Percentiles rank a stretch among this genome's conserved stretches.
Evolutionary conservation across 23 red algal genomes (phyloP).

Genomic region (Gracilariopsis chorda): DNA sequence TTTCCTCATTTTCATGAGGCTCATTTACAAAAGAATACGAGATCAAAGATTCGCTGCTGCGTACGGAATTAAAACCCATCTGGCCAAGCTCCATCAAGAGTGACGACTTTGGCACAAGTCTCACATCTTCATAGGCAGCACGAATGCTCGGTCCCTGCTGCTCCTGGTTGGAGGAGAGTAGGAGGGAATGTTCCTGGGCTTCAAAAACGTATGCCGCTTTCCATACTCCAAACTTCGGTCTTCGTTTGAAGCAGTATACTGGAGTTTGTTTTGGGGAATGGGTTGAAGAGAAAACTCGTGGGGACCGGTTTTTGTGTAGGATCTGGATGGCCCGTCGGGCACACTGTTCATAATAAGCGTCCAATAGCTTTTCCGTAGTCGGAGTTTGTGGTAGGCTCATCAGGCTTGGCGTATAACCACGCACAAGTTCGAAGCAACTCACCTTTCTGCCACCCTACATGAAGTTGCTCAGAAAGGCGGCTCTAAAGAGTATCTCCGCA

Average conservation of each 20-base stretch:
- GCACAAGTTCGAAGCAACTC: constrained; percentile 35
- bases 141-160: background rate
- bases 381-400: background rate
- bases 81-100: constrained; percentile 6
- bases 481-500: background rate
- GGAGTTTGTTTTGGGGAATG: background rate
- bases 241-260: constrained; percentile 33
- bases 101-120: background rate
- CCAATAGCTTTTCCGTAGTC: background rate
- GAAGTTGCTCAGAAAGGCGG: background rate
- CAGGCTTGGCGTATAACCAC: constrained; percentile 13
- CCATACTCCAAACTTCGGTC: constrained; percentile 33
- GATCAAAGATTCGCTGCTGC: too few species aligned
- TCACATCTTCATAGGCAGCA: constrained; percentile 43
- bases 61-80: constrained; percentile 2
- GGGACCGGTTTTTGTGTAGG: background rate
- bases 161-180: background rate
- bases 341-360: constrained; percentile 8
- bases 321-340: background rate
- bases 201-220: background rate
- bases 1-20: too few species aligned
- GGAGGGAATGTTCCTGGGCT: background rate
- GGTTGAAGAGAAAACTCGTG: background rate
- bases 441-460: constrained; percentile 19
- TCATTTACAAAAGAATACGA: too few species aligned